These are phyloP conservation scores for Coemansia sp. DNA, from an alignment of 192 early-diverging fungal genomes.

Conservation along the genomic window DNA sequence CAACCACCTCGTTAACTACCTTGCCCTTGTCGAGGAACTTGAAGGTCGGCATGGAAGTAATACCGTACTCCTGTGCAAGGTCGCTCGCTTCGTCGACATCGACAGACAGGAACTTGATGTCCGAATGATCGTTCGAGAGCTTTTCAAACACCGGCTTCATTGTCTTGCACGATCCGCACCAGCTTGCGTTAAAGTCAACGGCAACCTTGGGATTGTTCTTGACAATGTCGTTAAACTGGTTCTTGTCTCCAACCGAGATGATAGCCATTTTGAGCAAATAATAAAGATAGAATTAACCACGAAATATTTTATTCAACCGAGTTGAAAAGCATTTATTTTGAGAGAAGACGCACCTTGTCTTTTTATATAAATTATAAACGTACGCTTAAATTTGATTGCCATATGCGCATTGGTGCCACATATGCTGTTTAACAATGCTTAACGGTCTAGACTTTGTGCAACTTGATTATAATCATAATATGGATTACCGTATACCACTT, in stretches of 20 bases:
- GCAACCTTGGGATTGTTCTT: conserved; percentile 49
- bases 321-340: neutral
- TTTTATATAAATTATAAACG: neutral
- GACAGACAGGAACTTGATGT: conserved; percentile 75
- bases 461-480: no score
- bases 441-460: no score
- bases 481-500: no score
- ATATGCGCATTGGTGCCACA: conserved; percentile 3
- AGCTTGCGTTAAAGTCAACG: conserved; percentile 76
- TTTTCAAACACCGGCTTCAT: conserved; percentile 66
- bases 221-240: conserved; percentile 24
- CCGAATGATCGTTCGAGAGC: conserved; percentile 54
- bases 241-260: neutral
- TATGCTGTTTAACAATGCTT: no score
- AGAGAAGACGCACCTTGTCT: neutral
- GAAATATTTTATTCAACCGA: neutral
- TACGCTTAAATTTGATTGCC: neutral
- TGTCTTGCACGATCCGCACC: conserved; percentile 88
- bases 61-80: conserved; percentile 40
- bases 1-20: conserved; percentile 61
- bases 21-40: conserved; percentile 62
- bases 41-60: conserved; percentile 80
- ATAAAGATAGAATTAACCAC: neutral
- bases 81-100: conserved; percentile 71
- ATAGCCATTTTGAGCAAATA: conserved; percentile 11